These are phyloP conservation scores for Mariannaea sp. DNA, from an alignment of 2,329 filamentous ascomycete genomes.

Conservation along the genomic window DNA sequence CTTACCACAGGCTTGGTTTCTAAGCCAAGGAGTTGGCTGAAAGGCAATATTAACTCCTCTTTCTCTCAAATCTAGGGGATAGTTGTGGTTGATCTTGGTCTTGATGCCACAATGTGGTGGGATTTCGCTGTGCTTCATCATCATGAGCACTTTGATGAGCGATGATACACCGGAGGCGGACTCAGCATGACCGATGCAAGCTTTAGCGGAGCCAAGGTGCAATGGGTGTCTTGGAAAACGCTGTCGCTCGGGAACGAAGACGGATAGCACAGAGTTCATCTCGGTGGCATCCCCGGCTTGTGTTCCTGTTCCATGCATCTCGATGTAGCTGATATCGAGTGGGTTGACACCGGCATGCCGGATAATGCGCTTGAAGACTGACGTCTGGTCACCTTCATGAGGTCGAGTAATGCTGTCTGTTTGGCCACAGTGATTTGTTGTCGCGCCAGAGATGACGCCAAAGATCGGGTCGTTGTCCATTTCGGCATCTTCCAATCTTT, in stretches of 20 bases:
- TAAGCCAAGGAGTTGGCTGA: conserved; percentile 55
- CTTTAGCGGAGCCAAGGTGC: conserved; percentile 66
- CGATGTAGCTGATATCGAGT: conserved; percentile 78
- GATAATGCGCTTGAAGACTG: conserved; percentile 71
- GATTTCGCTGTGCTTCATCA: conserved; percentile 66
- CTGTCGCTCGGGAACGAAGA: conserved; percentile 55
- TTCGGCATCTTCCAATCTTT: conserved; percentile 54
- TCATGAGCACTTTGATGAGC: conserved; percentile 68
- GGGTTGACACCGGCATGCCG: conserved; percentile 76
- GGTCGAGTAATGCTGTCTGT: conserved; percentile 84
- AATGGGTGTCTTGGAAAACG: conserved; percentile 54
- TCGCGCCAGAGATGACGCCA: conserved; percentile 28
- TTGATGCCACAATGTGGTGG: conserved; percentile 73
- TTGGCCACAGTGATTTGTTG: conserved; percentile 33
- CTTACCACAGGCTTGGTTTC: conserved; percentile 51
- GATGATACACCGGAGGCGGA: conserved; percentile 65
- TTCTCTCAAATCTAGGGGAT: conserved; percentile 60
- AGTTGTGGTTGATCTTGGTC: conserved; percentile 62
- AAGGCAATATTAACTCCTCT: conserved; percentile 64
- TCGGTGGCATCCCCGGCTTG: conserved; percentile 83
- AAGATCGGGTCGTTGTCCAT: conserved; percentile 31
- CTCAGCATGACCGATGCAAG: conserved; percentile 67
- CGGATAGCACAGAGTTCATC: conserved; percentile 73
- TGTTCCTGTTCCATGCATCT: conserved; percentile 89
- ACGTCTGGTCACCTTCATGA: conserved; percentile 75